phyloP scores from a whole-genome alignment of 2,329 filamentous ascomycete species.

The Exophiala alcalophila region DNA sequence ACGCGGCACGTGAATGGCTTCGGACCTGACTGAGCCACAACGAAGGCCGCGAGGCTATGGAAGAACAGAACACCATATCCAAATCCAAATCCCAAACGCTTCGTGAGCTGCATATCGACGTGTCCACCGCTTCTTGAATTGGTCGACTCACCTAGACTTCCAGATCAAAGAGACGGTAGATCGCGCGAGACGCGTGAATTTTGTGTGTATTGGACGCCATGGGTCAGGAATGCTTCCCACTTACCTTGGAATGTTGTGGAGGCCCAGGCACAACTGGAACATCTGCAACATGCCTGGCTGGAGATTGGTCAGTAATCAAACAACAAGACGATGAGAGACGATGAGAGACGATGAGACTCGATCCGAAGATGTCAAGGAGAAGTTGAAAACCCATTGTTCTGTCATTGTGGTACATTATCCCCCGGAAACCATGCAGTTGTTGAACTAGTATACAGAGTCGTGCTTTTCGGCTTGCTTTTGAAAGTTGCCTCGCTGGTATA shows the following conservation, averaged over 20 bases:
- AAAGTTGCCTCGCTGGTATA: constrained; percentile 12
- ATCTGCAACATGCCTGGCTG: background rate
- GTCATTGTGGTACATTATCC: constrained; percentile 3
- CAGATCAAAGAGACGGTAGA: too few species aligned
- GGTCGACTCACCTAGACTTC: constrained; percentile 7
- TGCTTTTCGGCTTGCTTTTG: constrained; percentile 11
- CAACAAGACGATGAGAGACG: too few species aligned
- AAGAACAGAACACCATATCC: constrained; percentile 4
- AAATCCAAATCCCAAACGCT: constrained; percentile 3
- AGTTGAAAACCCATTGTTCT: too few species aligned
- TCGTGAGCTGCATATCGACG: constrained; percentile 14
- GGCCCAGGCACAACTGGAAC: background rate
- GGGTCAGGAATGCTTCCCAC: too few species aligned
- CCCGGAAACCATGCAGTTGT: constrained; percentile 2
- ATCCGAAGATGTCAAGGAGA: too few species aligned
- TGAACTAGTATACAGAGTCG: constrained; percentile 19
- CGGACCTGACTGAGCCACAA: constrained; percentile 16
- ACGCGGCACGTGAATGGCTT: background rate
- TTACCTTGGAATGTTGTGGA: background rate
- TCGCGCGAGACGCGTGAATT: too few species aligned
- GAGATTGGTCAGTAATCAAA: too few species aligned
- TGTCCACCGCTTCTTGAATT: background rate
- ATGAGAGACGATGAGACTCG: too few species aligned
- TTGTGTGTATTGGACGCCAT: too few species aligned
- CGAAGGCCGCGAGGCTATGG: constrained; percentile 4